Percentiles rank a stretch among this genome's conserved stretches.
Evolutionary conservation across 2,329 filamentous ascomycete species (phyloP).

Genomic region (Colletotrichum sp.): DNA sequence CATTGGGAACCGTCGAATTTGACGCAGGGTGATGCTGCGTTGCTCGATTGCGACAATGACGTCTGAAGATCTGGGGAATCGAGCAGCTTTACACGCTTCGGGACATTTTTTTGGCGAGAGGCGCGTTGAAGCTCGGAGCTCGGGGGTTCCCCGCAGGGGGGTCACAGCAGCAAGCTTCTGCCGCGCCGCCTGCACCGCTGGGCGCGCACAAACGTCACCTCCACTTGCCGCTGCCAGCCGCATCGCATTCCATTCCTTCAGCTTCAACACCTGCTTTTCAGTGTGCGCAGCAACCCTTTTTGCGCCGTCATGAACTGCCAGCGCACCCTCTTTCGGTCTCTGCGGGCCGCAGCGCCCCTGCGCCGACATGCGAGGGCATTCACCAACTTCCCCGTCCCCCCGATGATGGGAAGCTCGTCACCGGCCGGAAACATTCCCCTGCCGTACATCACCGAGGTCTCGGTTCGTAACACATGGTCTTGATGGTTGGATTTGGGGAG

Average conservation of each 20-base stretch:
- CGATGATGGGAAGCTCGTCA: conserved; percentile 15
- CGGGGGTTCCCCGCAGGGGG: not conserved
- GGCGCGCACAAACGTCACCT: not conserved
- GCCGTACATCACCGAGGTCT: conserved; percentile 64
- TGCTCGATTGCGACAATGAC: not conserved
- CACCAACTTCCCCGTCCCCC: conserved; percentile 41
- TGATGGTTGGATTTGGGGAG: not conserved
- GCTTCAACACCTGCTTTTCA: not conserved
- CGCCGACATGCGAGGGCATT: conserved; percentile 44
- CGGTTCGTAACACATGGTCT: conserved; percentile 38
- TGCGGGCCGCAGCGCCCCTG: conserved; percentile 36
- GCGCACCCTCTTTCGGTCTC: conserved; percentile 34
- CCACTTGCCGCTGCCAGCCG: conserved; percentile 6
- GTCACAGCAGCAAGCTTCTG: not conserved
- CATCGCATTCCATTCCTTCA: not conserved
- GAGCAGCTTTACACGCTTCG: conserved; percentile 13
- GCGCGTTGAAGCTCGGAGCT: conserved; percentile 8
- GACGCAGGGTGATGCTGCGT: not conserved
- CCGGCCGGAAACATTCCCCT: conserved; percentile 53
- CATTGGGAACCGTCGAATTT: not conserved
- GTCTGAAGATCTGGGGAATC: not conserved
- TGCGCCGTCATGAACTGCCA: conserved; percentile 38
- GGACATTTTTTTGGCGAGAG: conserved; percentile 19
- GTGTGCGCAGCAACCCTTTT: not conserved
- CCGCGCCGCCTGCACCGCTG: not conserved